A percentile compares a stretch with the other conserved stretches of the same genome.
These are phyloP conservation scores for Trichosporon ovoides DNA, from an alignment of 1,284 basidiomycete genomes.

Conservation along the genomic window DNA sequence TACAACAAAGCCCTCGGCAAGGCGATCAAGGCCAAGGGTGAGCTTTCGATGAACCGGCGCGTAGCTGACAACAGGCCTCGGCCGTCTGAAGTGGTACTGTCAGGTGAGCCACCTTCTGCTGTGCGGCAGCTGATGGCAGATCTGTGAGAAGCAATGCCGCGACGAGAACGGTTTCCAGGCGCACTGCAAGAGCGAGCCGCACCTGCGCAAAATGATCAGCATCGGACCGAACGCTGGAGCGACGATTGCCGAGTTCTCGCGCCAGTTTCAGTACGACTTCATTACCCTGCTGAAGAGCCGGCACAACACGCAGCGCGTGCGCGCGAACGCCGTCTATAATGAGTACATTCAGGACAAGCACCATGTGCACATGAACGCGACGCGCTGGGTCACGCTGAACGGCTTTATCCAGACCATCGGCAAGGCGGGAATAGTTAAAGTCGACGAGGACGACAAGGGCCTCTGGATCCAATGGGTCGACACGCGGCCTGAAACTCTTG, in stretches of 20 bases:
- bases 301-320: constrained; percentile 87
- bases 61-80: constrained; percentile 55
- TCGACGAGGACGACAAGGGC: constrained; percentile 97
- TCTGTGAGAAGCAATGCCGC: constrained; percentile 82
- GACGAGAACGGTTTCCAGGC: constrained; percentile 87
- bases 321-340: constrained; percentile 94
- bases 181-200: constrained; percentile 49
- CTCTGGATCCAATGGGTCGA: constrained; percentile 98
- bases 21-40: constrained; percentile 88
- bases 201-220: constrained; percentile 92
- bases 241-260: constrained; percentile 85
- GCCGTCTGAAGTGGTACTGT: constrained; percentile 90
- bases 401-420: constrained; percentile 92
- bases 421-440: constrained; percentile 76
- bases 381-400: constrained; percentile 91
- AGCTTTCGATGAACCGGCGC: background rate
- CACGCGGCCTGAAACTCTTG: constrained; percentile 85
- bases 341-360: constrained; percentile 94
- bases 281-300: constrained; percentile 68
- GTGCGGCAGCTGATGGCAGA: background rate
- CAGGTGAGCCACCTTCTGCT: constrained; percentile 78
- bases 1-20: constrained; percentile 87
- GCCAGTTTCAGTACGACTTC: constrained; percentile 87
- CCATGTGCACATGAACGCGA: constrained; percentile 98
- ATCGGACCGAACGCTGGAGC: constrained; percentile 86